Base-by-base conservation (phyloP, 2,329 filamentous ascomycete genomes). In the Zymoseptoria tritici region DNA sequence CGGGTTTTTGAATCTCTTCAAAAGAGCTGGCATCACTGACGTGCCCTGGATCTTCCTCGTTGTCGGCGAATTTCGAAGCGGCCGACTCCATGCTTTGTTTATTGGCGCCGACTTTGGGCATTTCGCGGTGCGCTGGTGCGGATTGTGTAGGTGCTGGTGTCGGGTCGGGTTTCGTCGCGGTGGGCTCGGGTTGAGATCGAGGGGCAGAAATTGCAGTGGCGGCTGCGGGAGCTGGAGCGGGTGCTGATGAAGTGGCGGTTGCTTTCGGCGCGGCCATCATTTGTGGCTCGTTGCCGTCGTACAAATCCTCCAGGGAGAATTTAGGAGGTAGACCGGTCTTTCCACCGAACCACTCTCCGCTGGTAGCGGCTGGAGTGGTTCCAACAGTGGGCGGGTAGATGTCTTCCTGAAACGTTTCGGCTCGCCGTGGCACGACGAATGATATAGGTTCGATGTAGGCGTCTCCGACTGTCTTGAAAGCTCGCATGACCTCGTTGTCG, bases 401-500 rank as follows among this genome's bases (percentile, higher is more conserved):
- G 72, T 99, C 94, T 62, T 91, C 90, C 78, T 97, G 93, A 85
- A 97, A 97, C 56, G 88, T 91, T 76, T 97, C 91, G 58, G 94
- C 90, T 64, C 94, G 86, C 64, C 94, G 86, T 54, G 94, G 94
- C 1, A 97, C 94, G 57, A 96, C 96, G 79, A 99, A 99, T 1
- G 94, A 96, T 71, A 99, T 89, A 49, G 94, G 94, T 77, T 99
- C 94, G 69, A 99, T 91, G 78, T 96, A 96, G 53, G 80, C 76
- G 73, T 99, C 94, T 76, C 92, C 95, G 74, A 97, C 90, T 0
- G 94, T 97, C 83, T 99, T 99, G 85, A 90, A 99, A 51, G 89
- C 92, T 67, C 92, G 87, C 82, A 96, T 92, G 57, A 97, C 84
- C 74, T 99, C 94, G 73, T 97, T 97, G 67, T 97, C 94, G 76